phyloP scores from a whole-genome alignment of 2,329 filamentous ascomycete species.

The Beauveria varroae region DNA sequence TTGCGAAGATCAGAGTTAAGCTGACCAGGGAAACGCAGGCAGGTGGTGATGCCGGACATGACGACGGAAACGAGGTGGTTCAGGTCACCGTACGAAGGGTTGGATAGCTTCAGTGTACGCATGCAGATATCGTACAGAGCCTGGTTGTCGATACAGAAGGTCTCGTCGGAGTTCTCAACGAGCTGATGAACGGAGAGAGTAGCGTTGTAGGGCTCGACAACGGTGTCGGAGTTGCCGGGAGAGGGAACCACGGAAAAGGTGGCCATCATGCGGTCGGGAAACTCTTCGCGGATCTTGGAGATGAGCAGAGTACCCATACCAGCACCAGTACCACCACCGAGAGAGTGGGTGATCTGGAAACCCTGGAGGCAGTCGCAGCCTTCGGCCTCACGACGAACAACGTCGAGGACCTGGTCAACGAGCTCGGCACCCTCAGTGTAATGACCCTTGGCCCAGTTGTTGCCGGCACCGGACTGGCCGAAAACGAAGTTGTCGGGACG shows the following conservation, averaged over 20 bases:
- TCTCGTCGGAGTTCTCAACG: slow-evolving; percentile 99
- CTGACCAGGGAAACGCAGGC: slow-evolving; percentile 97
- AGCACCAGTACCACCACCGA: slow-evolving; percentile 99
- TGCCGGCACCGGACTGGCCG: slow-evolving; percentile 97
- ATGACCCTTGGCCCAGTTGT: slow-evolving; percentile 99
- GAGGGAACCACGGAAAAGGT: slow-evolving; percentile 99
- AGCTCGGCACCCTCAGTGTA: slow-evolving; percentile 99
- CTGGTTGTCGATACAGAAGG: slow-evolving; percentile 99
- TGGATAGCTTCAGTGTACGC: slow-evolving; percentile 96
- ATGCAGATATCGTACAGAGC: slow-evolving; percentile 99
- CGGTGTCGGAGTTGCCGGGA: slow-evolving; percentile 98
- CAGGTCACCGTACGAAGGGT: slow-evolving; percentile 97
- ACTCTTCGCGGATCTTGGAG: slow-evolving; percentile 99
- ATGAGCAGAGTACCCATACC: slow-evolving; percentile 99
- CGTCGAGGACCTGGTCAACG: slow-evolving; percentile 95
- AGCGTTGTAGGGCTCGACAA: slow-evolving; percentile 99
- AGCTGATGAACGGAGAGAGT: slow-evolving; percentile 98
- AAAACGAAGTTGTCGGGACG: slow-evolving; percentile 99
- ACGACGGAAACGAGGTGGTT: slow-evolving; percentile 99
- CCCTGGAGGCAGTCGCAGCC: slow-evolving; percentile 99
- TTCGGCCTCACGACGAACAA: slow-evolving; percentile 97
- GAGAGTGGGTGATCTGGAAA: slow-evolving; percentile 99
- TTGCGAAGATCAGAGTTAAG: slow-evolving; percentile 99
- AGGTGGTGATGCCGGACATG: slow-evolving; percentile 99
- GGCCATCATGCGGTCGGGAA: slow-evolving; percentile 99